These are phyloP conservation scores for Phialophora tarda DNA, from an alignment of 2,329 filamentous ascomycete species.

Conservation along the genomic window DNA sequence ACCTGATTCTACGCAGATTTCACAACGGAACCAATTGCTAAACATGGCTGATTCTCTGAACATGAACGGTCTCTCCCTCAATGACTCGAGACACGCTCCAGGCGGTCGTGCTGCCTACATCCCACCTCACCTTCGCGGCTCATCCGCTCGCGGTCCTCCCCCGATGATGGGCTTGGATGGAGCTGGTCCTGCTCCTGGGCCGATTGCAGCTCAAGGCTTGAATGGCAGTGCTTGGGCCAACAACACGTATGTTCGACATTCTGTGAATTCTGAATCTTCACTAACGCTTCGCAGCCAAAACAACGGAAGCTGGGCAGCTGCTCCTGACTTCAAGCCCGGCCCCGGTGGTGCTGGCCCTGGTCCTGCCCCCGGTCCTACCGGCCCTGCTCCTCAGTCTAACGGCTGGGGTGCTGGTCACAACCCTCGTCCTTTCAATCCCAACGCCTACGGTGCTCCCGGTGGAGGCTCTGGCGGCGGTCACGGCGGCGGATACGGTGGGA, in stretches of 20 bases:
- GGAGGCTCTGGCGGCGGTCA: conserved; percentile 58
- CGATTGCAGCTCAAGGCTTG: conserved; percentile 41
- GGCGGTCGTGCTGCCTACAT: conserved; percentile 65
- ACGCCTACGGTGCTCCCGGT: conserved; percentile 65
- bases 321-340: conserved; percentile 61
- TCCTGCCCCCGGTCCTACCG: conserved; percentile 19
- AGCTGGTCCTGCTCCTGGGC: conserved; percentile 38
- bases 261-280: not conserved
- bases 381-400: conserved; percentile 29
- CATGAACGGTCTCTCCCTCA: conserved; percentile 63
- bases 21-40: conserved; percentile 12
- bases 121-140: conserved; percentile 66
- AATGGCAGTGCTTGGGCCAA: conserved; percentile 47
- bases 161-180: conserved; percentile 46
- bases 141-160: conserved; percentile 43
- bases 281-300: conserved; percentile 19
- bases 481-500: conserved; percentile 41
- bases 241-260: conserved; percentile 31
- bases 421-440: conserved; percentile 61
- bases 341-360: conserved; percentile 44
- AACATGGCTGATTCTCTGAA: conserved; percentile 62
- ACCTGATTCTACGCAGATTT: conserved; percentile 11
- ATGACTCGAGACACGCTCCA: conserved; percentile 66
- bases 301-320: conserved; percentile 58
- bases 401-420: conserved; percentile 43